Percentiles rank a stretch among this genome's conserved stretches.
These are phyloP conservation scores for Arthroderma sp. DNA, from an alignment of 2,329 filamentous ascomycete species.

Conservation along the genomic window DNA sequence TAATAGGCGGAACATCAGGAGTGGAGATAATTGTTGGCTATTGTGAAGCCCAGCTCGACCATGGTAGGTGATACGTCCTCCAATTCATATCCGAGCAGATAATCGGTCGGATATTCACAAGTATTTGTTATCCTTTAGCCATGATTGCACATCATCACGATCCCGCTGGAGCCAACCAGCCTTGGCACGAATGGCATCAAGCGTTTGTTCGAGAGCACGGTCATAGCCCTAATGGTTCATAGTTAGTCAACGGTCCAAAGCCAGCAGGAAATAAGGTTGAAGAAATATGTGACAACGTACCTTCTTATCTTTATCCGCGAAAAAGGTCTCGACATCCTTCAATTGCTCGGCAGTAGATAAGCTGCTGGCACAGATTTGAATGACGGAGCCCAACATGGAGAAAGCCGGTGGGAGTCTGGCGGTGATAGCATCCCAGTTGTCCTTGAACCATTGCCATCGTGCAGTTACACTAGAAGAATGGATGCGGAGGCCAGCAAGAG, in stretches of 20 bases:
- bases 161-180: slow-evolving; percentile 68
- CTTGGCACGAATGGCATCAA: slow-evolving; percentile 76
- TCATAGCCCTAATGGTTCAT: slow-evolving; percentile 50
- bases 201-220: slow-evolving; percentile 75
- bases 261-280: background rate
- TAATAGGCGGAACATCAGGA: no score
- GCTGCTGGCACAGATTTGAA: slow-evolving; percentile 66
- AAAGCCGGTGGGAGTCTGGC: slow-evolving; percentile 75
- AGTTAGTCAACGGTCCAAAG: slow-evolving; percentile 7
- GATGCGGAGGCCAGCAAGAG: slow-evolving; percentile 62
- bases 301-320: slow-evolving; percentile 67
- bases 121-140: slow-evolving; percentile 56
- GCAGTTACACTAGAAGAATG: slow-evolving; percentile 67
- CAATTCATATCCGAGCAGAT: background rate
- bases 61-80: no score
- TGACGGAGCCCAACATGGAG: slow-evolving; percentile 72
- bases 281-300: slow-evolving; percentile 21
- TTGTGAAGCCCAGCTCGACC: no score
- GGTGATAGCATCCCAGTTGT: slow-evolving; percentile 75
- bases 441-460: slow-evolving; percentile 69
- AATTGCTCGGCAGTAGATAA: slow-evolving; percentile 69
- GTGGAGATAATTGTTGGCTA: no score
- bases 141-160: slow-evolving; percentile 58
- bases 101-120: slow-evolving; percentile 14
- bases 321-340: slow-evolving; percentile 66